Evolutionary conservation across 1,139 yeast genomes (phyloP).

Genomic region (Saccharomyces hybrid): DNA sequence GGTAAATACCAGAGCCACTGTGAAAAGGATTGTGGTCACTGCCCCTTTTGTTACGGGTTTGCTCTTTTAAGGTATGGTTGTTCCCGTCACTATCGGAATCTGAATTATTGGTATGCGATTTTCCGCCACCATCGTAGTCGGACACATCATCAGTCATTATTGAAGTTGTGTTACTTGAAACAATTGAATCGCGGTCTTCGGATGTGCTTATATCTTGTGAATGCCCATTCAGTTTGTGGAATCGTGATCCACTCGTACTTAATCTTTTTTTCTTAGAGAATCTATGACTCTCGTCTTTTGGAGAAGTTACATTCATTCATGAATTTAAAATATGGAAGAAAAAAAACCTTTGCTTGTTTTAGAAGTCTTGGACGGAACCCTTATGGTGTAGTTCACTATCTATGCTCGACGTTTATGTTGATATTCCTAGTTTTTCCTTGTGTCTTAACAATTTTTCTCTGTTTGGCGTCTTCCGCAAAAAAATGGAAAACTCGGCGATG

Average conservation of each 20-base stretch:
- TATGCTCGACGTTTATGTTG: background rate
- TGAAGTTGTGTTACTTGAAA: slow-evolving; percentile 22
- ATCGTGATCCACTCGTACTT: background rate
- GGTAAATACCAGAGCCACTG: background rate
- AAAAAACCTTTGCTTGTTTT: background rate
- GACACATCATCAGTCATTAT: slow-evolving; percentile 9
- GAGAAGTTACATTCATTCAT: slow-evolving; percentile 1
- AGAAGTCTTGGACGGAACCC: background rate
- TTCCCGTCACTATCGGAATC: background rate
- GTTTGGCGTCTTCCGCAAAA: slow-evolving; percentile 1
- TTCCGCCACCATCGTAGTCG: slow-evolving; percentile 3
- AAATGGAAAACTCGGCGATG: background rate
- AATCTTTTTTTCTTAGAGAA: background rate
- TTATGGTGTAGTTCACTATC: background rate
- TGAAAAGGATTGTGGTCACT: background rate
- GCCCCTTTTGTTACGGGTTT: background rate
- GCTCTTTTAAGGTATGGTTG: background rate
- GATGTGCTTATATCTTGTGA: background rate
- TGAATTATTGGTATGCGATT: slow-evolving; percentile 7
- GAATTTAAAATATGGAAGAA: background rate
- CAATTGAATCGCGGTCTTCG: slow-evolving; percentile 3
- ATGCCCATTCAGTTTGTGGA: background rate
- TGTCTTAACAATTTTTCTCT: background rate
- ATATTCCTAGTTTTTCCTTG: background rate
- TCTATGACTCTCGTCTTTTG: background rate